Base-by-base conservation (phyloP, 441 rosid species). In the Eutrema salsugineum region DNA sequence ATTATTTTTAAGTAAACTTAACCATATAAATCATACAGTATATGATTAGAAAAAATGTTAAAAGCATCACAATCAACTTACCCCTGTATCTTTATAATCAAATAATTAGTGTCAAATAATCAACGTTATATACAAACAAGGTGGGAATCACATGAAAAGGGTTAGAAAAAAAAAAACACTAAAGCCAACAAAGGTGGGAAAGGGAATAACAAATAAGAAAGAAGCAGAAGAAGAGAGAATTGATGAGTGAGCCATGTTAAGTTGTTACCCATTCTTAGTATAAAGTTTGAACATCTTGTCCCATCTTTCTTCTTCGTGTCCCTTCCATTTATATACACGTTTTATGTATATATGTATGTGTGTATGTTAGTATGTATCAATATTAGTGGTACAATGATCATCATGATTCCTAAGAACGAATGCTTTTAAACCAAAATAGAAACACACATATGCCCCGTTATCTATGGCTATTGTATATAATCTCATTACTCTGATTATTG, bases 211-310 rank as follows among this genome's bases (percentile, higher is more conserved):
- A 69, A 65, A 2, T 54, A 40, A 40, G 35, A 24, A 24, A 40
- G 56, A 57, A 66, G 28, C 40, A 40, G 35, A 24, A 40, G 56
- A 57, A 66, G 32, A 44, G 17, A 54, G 33, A 51, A 60, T 46
- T 70, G 76, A 80, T 80, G 82, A 82, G 84, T 62, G 83, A 78
- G 71, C 79, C 98, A 86, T 88, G 97, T 85, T 86, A 83, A 74
- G 14, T 72, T 88, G 88, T 77, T 79, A 51, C 80, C 79, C 75
- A 81, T 80, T 86, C 83, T 78, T 76, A 61, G 84, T 73, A 79
- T 79, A 78, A 84, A 66, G 85, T 51, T 80, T 60, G 65, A 75
- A 82, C 67, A 58, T 28, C 36, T 70, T 48, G 87, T 83, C 80
- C 61, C 88, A 76, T 40, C 32, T 75, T 84, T 71, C 79, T 77